These are phyloP conservation scores for Bifiguratus adelaidae DNA, from an alignment of 192 early-diverging fungal genomes.

Conservation along the genomic window DNA sequence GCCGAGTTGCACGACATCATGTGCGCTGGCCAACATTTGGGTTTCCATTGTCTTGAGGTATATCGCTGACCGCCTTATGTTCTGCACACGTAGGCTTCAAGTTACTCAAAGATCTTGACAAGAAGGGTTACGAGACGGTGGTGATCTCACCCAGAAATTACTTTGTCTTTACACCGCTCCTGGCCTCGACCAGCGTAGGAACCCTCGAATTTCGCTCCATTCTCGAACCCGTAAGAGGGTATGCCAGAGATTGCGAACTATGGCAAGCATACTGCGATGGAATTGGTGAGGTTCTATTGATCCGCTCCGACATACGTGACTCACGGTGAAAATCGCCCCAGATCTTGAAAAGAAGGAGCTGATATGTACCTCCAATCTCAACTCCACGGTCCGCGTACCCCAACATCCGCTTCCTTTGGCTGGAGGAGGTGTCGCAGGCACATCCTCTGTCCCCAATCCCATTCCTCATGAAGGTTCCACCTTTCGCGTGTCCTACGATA, in stretches of 20 bases:
- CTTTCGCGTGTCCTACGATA: slow-evolving; percentile 60
- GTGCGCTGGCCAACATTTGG: not conserved
- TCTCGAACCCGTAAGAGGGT: slow-evolving; percentile 66
- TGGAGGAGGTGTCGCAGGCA: no score
- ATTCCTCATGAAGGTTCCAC: not conserved
- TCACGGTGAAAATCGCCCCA: no score
- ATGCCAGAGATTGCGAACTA: slow-evolving; percentile 43
- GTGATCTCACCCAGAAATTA: slow-evolving; percentile 76
- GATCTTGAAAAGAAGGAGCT: slow-evolving; percentile 28
- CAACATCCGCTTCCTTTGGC: no score
- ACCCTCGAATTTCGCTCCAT: slow-evolving; percentile 83
- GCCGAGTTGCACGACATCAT: not conserved
- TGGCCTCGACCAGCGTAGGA: slow-evolving; percentile 73
- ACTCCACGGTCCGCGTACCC: no score
- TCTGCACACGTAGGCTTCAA: slow-evolving; percentile 56
- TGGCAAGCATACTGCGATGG: slow-evolving; percentile 51
- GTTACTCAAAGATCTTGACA: slow-evolving; percentile 58
- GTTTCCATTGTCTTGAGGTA: not conserved
- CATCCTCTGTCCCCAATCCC: not conserved
- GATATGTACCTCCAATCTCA: slow-evolving; percentile 25
- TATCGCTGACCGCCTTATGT: not conserved
- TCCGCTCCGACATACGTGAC: no score
- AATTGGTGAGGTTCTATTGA: slow-evolving; percentile 17
- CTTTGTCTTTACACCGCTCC: slow-evolving; percentile 80
- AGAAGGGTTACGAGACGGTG: slow-evolving; percentile 52